These are phyloP conservation scores for Bombardia bombarda DNA, from an alignment of 495 filamentous ascomycete species.

Conservation along the genomic window DNA sequence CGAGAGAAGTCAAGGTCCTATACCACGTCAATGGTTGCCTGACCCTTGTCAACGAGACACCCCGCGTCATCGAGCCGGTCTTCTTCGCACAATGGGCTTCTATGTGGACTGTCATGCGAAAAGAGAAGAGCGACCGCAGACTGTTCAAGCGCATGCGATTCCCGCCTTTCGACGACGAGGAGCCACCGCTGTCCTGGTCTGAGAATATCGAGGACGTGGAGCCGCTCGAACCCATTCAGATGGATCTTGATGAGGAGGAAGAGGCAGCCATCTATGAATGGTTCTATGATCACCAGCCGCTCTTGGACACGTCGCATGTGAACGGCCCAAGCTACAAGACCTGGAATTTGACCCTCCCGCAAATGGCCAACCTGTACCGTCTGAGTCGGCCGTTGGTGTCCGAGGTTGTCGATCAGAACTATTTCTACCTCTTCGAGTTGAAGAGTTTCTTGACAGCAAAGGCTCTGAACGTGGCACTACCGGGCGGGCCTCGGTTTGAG, in stretches of 20 bases:
- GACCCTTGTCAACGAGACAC: constrained; percentile 94
- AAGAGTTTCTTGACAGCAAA: constrained; percentile 96
- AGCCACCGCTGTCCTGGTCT: constrained; percentile 93
- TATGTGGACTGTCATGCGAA: constrained; percentile 98
- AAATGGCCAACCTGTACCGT: constrained; percentile 94
- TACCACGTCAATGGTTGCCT: constrained; percentile 98
- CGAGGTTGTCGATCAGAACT: constrained; percentile 91
- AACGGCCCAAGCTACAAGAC: constrained; percentile 95
- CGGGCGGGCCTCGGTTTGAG: constrained; percentile 94
- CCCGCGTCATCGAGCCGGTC: constrained; percentile 94
- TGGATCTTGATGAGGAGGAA: constrained; percentile 97
- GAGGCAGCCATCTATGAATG: constrained; percentile 87
- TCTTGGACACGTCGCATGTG: constrained; percentile 86
- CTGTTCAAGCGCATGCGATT: constrained; percentile 99
- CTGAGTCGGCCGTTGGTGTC: constrained; percentile 86
- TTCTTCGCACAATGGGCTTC: constrained; percentile 99
- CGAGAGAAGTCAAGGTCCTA: constrained; percentile 90
- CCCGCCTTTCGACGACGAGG: constrained; percentile 97
- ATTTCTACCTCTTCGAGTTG: constrained; percentile 96
- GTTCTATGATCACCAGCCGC: constrained; percentile 94
- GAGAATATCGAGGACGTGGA: constrained; percentile 99
- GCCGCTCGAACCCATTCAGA: constrained; percentile 94
- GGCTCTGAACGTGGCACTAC: constrained; percentile 93
- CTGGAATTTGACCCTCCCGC: constrained; percentile 90
- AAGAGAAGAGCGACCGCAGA: constrained; percentile 92